A percentile compares a stretch with the other conserved stretches of the same genome.
Conservation (phyloP, 2,329 filamentous ascomycete species). For the Dothideomycetes sp. region DNA sequence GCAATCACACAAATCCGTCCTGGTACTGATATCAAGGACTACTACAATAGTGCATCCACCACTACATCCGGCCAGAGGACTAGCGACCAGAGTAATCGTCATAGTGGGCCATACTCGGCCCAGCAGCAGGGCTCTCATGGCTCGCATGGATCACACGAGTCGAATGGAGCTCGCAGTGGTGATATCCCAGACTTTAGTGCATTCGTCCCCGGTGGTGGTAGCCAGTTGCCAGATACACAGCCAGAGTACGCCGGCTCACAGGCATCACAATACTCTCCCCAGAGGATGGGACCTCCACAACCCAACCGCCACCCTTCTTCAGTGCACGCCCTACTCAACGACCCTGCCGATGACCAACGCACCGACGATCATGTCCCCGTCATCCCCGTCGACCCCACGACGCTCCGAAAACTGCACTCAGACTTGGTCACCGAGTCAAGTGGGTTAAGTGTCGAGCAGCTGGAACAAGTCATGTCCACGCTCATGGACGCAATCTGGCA, state of each 20-base stretch:
- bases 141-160: slow-evolving; percentile 39
- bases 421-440: slow-evolving; percentile 57
- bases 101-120: slow-evolving; percentile 41
- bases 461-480: slow-evolving; percentile 84
- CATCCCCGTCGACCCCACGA: slow-evolving; percentile 34
- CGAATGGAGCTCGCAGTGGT: slow-evolving; percentile 46
- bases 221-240: slow-evolving; percentile 55
- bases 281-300: slow-evolving; percentile 22
- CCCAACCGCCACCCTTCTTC: slow-evolving; percentile 19
- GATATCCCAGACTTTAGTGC: slow-evolving; percentile 46
- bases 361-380: slow-evolving; percentile 15
- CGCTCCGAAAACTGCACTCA: slow-evolving; percentile 48
- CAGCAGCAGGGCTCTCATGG: slow-evolving; percentile 1
- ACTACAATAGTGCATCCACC: slow-evolving; percentile 79
- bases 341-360: slow-evolving; percentile 9
- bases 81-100: slow-evolving; percentile 40
- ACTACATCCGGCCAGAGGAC: slow-evolving; percentile 74
- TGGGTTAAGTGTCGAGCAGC: slow-evolving; percentile 79
- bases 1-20: slow-evolving; percentile 48
- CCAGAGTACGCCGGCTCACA: slow-evolving; percentile 26
- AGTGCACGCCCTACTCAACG: slow-evolving; percentile 32
- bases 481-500: slow-evolving; percentile 88
- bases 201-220: slow-evolving; percentile 36
- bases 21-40: slow-evolving; percentile 49
- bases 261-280: slow-evolving; percentile 23